Evolutionary conservation across 208 protist species (phyloP), one percentile per base, ranked within the genome.

Genomic region (Leishmania braziliensis): DNA sequence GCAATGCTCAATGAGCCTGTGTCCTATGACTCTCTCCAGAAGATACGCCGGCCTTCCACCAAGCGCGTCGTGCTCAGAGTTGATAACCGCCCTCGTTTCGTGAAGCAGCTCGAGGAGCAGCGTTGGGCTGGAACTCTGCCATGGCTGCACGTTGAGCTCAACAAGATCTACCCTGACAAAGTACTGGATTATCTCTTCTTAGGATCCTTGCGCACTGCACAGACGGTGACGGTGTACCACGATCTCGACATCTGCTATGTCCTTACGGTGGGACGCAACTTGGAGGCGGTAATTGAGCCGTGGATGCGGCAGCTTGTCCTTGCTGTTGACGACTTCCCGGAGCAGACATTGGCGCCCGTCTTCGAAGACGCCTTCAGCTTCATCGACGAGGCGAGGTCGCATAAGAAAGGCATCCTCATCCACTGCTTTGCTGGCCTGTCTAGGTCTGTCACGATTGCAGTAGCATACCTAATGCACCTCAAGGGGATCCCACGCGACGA

Each of bases 391-490:
- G 95, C 93, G 9, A 80, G 86, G 2, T 79, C 84, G 6, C 76
- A 81, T 26, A 84, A 88, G 66, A 92, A 93, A 56, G 92, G 90
- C 20, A 84, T 98, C 54, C 87, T 98, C 26, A 90, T 98, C 36
- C 95, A 98, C 84, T 98, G 95, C 83, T 98, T 98, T 77, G 95
- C 94, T 1, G 95, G 95, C 16, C 78, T 98, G n/a, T 97, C 94
- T 5, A 92, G 95, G 14, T 98, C 95, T 23, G 95, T 94, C 33
- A 92, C 94, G 9, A 86, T 97, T 26, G 91, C 90, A 0, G 91
- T 87, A 4, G 95, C 95, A 20, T 98, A 98, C 82, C 75, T 98
- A 8, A 98, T 98, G 94, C 89, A 90, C 33, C 78, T 85, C 5
- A 84, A 93, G 46, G 65, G 84, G 12, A 89, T 93, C 79, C 91